Evolutionary conservation across 768 basidiomycete species (phyloP), one percentile per base, ranked within the genome.

Genomic region (Psilocybe cubensis): DNA sequence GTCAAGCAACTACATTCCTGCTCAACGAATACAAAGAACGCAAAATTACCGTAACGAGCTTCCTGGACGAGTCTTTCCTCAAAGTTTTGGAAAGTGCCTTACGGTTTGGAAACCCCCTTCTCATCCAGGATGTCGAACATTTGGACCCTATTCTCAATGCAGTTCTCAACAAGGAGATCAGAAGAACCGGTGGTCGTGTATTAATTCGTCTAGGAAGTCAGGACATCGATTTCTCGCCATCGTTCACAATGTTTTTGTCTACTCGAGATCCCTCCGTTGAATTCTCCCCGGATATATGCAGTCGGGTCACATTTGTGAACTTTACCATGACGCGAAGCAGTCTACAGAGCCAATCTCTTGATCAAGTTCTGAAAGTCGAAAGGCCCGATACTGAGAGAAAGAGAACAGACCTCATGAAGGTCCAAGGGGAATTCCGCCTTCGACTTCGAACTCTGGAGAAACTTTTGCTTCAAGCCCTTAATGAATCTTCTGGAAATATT

Each of bases 241-340:
- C 97, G n/a, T 99, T 99, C 81, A 97, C 94, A 4, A 96, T 99
- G 94, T 99, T 99, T 85, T 81, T 99, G 42, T 93, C 96, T 1
- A 99, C 97, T 10, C 80, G 97, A 20, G 96, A 99, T 71, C 96
- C 97, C 2, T 96, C 96, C 0, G 91, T 97, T 60, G 95, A 98
- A 66, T 98, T 99, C 75, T 92, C 96, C 11, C 95, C 97, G 3
- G 97, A 99, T 71, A 96, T 99, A 64, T 98, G 96, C 80, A 96
- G 94, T 79, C 87, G 97, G 58, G 93, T 96, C 24, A 94, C 91
- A 0, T 94, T 96, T 66, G 93, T 96, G 75, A 96, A 94, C 76
- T 96, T 95, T 74, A 96, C 96, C 24, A 99, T 99, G 96, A 99
- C 97, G 0, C 86, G 95, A 57, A 94, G 94, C 71, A 98, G 96